Evolutionary conservation across 1,284 basidiomycete species (phyloP).

Genomic region (Porodaedalea pini): DNA sequence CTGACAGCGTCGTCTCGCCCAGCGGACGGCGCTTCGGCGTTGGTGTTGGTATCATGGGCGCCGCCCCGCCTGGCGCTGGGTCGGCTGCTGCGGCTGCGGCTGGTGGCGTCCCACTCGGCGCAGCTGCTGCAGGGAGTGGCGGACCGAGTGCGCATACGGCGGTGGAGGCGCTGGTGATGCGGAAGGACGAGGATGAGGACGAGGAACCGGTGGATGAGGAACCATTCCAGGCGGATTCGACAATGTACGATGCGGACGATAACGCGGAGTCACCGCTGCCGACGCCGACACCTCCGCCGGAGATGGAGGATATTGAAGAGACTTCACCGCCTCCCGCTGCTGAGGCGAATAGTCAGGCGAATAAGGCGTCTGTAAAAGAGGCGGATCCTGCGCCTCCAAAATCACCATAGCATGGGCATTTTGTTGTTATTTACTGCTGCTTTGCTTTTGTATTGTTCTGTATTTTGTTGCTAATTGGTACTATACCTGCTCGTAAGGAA

Average conservation of each 20-base stretch:
- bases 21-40: slow-evolving; percentile 57
- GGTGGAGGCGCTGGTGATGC: slow-evolving; percentile 6
- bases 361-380: not conserved
- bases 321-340: not conserved
- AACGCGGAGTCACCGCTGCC: not conserved
- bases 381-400: not conserved
- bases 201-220: slow-evolving; percentile 12
- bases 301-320: slow-evolving; percentile 2
- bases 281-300: not conserved
- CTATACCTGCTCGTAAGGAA: too few relatives aligned
- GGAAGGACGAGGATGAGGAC: slow-evolving; percentile 5
- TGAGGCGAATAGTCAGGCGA: not conserved
- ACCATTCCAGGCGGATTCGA: not conserved
- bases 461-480: not conserved
- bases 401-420: too few relatives aligned
- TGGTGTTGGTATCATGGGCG: slow-evolving; percentile 64
- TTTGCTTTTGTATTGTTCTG: too few relatives aligned
- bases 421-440: too few relatives aligned
- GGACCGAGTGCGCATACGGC: slow-evolving; percentile 19
- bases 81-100: slow-evolving; percentile 48
- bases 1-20: slow-evolving; percentile 36
- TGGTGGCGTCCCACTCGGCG: slow-evolving; percentile 28
- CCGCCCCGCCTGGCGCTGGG: slow-evolving; percentile 53
- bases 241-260: not conserved
- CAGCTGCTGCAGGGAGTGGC: slow-evolving; percentile 13